Base-by-base conservation (phyloP, 352 stramenopile species). In the Globisporangium echinulatum region DNA sequence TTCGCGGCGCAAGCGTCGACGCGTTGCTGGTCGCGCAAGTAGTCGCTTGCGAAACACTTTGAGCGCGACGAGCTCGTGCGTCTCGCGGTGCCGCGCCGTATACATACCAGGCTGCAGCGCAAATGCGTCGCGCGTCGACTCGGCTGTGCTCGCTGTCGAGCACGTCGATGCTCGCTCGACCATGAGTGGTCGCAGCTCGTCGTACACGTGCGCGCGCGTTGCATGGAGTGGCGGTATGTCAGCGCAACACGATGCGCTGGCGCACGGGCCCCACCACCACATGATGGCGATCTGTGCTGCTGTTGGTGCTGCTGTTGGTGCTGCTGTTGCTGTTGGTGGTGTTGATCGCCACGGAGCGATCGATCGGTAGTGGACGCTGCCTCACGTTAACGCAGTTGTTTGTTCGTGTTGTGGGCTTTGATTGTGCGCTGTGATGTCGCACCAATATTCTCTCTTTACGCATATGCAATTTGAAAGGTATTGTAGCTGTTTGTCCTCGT, bases 1-100 rank as follows among this genome's bases (percentile, higher is more conserved):
- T 70, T 94, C 84, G 11, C 83, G 73, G n/a, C 82, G 80, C 17
- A 94, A 70, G n/a, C 83, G 72, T 3, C 77, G 72, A 7, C 82
- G 71, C 49, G 69, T 79, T 2, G 58, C 60, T 37, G 67, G 62
- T 42, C 79, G 65, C 44, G 63, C 62, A 37, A 92, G 69, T 42
- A 88, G 49, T 8, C 64, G 56, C 51, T 79, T 80, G 62, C 74
- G 68, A 52, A 88, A 79, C 38, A 92, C 79, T 69, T 89, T 88
- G 54, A 92, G 69, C 10, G 71, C 77, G 51, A 89, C 79, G n/a
- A 79, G 63, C 57, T 92, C 80, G 53, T 89, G 77, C 46, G 76
- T 89, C 39, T 63, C 52, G 50, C 69, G 64, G 56, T 88, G 58
- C 1, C 79, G 68, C 38, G 82, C 82, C 0, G 68, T 77, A 67